These are phyloP conservation scores for Earliella scabrosa DNA, from an alignment of 1,284 basidiomycete genomes.

Conservation along the genomic window DNA sequence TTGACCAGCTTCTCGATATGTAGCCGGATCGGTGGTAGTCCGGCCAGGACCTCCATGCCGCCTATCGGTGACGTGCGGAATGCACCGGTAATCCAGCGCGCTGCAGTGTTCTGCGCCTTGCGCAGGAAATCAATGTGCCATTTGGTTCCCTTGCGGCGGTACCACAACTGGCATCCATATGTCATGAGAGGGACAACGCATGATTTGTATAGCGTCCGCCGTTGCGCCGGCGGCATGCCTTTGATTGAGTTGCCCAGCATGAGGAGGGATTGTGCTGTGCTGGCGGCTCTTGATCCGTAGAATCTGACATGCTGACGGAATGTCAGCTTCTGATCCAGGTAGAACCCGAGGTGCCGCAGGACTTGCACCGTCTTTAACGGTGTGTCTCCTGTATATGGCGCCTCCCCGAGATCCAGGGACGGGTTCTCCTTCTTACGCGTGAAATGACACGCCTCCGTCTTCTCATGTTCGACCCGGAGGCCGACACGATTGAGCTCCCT, in stretches of 20 bases:
- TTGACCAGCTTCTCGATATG: no score
- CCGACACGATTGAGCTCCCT: neutral
- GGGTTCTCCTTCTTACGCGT: neutral
- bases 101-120: neutral
- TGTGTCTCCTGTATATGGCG: neutral
- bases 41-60: neutral
- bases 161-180: neutral
- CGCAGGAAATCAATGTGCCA: no score
- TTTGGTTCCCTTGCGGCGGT: neutral
- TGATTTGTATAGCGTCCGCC: neutral
- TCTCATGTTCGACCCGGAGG: neutral
- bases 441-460: neutral
- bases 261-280: neutral
- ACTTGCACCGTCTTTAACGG: neutral
- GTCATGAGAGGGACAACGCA: neutral
- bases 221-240: neutral
- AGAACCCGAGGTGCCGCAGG: conserved; percentile 1
- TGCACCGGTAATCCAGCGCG: neutral
- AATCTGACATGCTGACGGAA: neutral
- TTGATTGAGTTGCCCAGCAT: neutral
- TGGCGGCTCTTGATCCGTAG: neutral
- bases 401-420: neutral
- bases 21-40: no score
- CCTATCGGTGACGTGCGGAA: neutral
- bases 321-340: neutral